A percentile compares a stretch with the other conserved stretches of the same genome.
phyloP scores from a whole-genome alignment of 1,284 basidiomycete species.

The Papiliotrema terrestris region DNA sequence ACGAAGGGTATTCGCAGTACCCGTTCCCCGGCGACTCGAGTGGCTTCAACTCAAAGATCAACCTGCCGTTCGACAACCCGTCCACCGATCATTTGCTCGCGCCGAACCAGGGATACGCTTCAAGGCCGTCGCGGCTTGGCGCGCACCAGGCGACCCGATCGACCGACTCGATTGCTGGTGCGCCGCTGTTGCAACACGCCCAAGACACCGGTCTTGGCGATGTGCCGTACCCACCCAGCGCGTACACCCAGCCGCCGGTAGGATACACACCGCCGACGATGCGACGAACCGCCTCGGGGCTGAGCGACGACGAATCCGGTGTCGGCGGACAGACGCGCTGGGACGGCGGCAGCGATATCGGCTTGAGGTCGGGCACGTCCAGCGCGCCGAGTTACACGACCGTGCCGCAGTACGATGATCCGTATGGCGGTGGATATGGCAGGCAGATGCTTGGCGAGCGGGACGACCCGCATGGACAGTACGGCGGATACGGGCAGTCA shows the following conservation, averaged over 20 bases:
- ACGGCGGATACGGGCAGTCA: too few species aligned
- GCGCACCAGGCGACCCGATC: background rate
- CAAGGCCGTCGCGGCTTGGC: background rate
- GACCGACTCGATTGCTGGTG: conserved; percentile 9
- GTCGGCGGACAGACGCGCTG: conserved; percentile 6
- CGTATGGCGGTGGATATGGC: conserved; percentile 3
- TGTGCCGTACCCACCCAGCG: conserved; percentile 24
- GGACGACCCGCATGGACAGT: too few species aligned
- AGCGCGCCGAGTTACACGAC: conserved; percentile 1
- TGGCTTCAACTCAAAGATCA: conserved; percentile 15
- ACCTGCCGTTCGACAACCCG: conserved; percentile 25
- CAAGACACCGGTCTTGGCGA: background rate
- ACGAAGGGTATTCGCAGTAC: conserved; percentile 21
- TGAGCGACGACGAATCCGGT: conserved; percentile 2
- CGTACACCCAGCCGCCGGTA: conserved; percentile 20
- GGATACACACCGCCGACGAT: conserved; percentile 24
- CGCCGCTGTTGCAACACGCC: conserved; percentile 3
- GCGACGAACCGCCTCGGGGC: conserved; percentile 12
- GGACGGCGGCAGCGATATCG: conserved; percentile 12
- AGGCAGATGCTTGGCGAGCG: too few species aligned
- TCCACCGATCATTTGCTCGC: conserved; percentile 39
- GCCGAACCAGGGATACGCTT: conserved; percentile 9
- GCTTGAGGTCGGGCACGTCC: background rate
- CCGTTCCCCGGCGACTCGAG: conserved; percentile 16
- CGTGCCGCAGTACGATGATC: conserved; percentile 4